phyloP scores from a whole-genome alignment of 345 rosid genomes.

The Ceriops decandra region DNA sequence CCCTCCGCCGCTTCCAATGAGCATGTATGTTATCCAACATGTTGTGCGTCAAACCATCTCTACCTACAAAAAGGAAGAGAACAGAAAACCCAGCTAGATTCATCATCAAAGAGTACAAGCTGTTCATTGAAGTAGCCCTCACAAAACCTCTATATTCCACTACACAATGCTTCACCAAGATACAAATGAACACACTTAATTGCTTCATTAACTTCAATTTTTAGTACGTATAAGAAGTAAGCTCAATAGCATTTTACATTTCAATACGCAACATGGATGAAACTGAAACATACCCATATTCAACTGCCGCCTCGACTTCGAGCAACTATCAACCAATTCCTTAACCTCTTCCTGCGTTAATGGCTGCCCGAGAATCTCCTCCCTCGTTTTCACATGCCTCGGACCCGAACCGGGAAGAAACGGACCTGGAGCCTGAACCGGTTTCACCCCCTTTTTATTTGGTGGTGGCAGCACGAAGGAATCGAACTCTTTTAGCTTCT shows the following conservation, averaged over 20 bases:
- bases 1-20: constrained; percentile 80
- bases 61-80: constrained; percentile 47
- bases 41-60: constrained; percentile 96
- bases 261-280: too few species aligned
- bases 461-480: constrained; percentile 74
- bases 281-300: constrained; percentile 57
- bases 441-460: constrained; percentile 80
- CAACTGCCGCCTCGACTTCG: constrained; percentile 61
- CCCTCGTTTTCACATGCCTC: constrained; percentile 63
- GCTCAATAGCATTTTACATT: too few species aligned
- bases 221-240: too few species aligned
- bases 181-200: background rate
- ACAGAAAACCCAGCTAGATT: background rate
- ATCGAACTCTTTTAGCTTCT: constrained; percentile 78
- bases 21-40: constrained; percentile 94
- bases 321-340: constrained; percentile 52
- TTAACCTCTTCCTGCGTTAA: constrained; percentile 57
- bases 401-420: constrained; percentile 70
- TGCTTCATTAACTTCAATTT: too few species aligned
- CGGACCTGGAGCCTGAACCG: constrained; percentile 90
- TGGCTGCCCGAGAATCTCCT: constrained; percentile 88
- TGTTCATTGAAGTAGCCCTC: background rate
- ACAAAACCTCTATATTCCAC: background rate
- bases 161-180: background rate
- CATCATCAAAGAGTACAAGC: background rate